Evolutionary conservation across 2,329 filamentous ascomycete genomes (phyloP).

Genomic region (Aspergillus piperis): DNA sequence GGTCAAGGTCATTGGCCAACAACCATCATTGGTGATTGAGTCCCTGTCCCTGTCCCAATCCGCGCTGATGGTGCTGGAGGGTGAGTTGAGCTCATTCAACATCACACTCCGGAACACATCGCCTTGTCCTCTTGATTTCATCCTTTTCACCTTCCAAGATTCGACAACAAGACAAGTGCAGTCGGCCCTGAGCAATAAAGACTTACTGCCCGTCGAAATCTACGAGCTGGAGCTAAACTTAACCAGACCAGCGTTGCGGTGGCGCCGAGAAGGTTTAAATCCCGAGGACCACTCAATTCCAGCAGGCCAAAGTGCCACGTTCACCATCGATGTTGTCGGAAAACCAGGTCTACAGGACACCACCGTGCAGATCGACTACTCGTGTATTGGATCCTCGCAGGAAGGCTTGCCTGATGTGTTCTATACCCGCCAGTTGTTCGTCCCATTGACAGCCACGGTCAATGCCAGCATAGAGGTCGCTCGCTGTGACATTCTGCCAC

Average conservation of each 20-base stretch:
- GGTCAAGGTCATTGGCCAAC: conserved; percentile 74
- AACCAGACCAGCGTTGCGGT: conserved; percentile 66
- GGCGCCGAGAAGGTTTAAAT: conserved; percentile 52
- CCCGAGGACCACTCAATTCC: conserved; percentile 62
- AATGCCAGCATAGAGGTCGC: conserved; percentile 85
- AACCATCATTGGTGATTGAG: conserved; percentile 75
- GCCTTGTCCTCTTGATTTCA: conserved; percentile 73
- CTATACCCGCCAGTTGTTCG: conserved; percentile 77
- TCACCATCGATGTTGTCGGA: conserved; percentile 82
- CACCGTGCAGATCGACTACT: conserved; percentile 82
- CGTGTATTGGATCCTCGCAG: conserved; percentile 70
- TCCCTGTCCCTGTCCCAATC: conserved; percentile 78
- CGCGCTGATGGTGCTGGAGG: conserved; percentile 89
- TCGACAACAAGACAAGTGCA: conserved; percentile 79
- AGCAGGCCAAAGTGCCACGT: conserved; percentile 67
- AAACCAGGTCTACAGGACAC: conserved; percentile 81
- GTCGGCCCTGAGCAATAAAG: conserved; percentile 71
- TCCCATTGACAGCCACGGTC: conserved; percentile 84
- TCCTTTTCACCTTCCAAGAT: conserved; percentile 87
- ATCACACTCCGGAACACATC: conserved; percentile 81
- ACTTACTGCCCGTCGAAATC: conserved; percentile 74
- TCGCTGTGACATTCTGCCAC: conserved; percentile 74
- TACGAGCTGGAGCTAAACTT: conserved; percentile 85
- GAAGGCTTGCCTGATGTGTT: conserved; percentile 71
- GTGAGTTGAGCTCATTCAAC: conserved; percentile 75